These are phyloP conservation scores for Penicillium sp. DNA, from an alignment of 2,329 filamentous ascomycete species.

Conservation along the genomic window DNA sequence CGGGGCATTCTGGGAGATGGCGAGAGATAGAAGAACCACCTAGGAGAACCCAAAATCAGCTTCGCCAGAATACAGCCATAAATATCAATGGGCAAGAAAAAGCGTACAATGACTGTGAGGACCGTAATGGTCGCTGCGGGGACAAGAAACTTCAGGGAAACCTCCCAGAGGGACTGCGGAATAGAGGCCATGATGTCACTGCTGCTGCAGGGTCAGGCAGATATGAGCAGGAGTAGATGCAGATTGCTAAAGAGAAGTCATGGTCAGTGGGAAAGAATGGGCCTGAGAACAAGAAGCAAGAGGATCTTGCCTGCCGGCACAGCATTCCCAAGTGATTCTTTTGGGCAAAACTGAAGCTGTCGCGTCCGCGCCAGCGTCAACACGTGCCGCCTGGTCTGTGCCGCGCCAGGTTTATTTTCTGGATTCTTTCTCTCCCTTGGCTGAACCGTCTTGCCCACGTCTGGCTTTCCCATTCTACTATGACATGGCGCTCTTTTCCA, in stretches of 20 bases:
- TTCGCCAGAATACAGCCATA: neutral
- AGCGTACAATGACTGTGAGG: constrained; percentile 17
- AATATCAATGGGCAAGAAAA: neutral
- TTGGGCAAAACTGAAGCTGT: constrained; percentile 13
- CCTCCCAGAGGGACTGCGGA: constrained; percentile 4
- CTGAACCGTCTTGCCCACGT: neutral
- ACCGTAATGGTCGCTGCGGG: constrained; percentile 7
- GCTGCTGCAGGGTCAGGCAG: too few species aligned
- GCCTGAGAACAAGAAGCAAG: neutral
- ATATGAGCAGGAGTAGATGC: too few species aligned
- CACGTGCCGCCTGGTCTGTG: constrained; percentile 23
- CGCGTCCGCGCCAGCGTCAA: constrained; percentile 9
- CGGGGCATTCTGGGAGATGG: constrained; percentile 30
- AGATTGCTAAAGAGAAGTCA: too few species aligned
- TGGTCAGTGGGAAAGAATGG: neutral
- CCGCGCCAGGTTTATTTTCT: constrained; percentile 18
- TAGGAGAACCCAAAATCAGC: constrained; percentile 18
- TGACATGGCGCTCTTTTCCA: constrained; percentile 45
- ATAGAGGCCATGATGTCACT: constrained; percentile 23
- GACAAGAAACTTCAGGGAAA: constrained; percentile 10
- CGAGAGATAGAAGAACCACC: constrained; percentile 26
- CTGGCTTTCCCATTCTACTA: constrained; percentile 13
- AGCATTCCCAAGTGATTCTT: neutral
- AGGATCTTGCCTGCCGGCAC: neutral
- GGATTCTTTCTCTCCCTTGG: constrained; percentile 1